Evolutionary conservation across 495 filamentous ascomycete species (phyloP).

Genomic region (Amphirosellinia nigrospora): DNA sequence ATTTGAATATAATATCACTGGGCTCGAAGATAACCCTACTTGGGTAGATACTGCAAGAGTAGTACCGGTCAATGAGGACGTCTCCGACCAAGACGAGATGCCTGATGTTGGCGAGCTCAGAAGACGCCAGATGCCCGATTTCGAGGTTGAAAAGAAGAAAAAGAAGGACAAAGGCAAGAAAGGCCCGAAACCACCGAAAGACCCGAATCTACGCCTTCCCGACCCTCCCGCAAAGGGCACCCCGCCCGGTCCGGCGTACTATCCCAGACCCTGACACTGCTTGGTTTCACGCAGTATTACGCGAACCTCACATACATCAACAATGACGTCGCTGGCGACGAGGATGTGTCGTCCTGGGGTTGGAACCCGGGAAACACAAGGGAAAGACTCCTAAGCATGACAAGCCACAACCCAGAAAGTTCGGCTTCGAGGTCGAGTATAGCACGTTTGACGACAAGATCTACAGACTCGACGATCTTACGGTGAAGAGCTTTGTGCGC

Average conservation of each 20-base stretch:
- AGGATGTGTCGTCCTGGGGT: constrained; percentile 35
- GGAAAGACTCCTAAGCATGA: constrained; percentile 57
- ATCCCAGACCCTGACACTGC: constrained; percentile 75
- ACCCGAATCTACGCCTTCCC: constrained; percentile 70
- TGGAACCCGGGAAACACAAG: constrained; percentile 62
- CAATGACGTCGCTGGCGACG: constrained; percentile 56
- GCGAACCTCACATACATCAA: constrained; percentile 92
- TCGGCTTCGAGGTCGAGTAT: constrained; percentile 86
- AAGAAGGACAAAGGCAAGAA: constrained; percentile 60
- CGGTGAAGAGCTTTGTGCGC: constrained; percentile 78
- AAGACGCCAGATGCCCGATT: constrained; percentile 30
- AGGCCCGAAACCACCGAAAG: constrained; percentile 61
- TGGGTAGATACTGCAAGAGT: constrained; percentile 49
- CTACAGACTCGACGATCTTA: constrained; percentile 82
- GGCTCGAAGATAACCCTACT: constrained; percentile 61
- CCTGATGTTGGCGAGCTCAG: constrained; percentile 31
- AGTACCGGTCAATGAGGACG: constrained; percentile 12
- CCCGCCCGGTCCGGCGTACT: constrained; percentile 90
- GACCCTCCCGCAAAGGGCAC: constrained; percentile 71
- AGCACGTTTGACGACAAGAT: constrained; percentile 75
- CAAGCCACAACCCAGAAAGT: constrained; percentile 63
- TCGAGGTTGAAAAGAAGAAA: constrained; percentile 44
- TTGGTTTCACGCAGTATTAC: constrained; percentile 87
- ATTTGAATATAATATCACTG: constrained; percentile 91
- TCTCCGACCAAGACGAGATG: neutral